phyloP scores from a whole-genome alignment of 2,329 filamentous ascomycete genomes.

The Xylaria sp. region DNA sequence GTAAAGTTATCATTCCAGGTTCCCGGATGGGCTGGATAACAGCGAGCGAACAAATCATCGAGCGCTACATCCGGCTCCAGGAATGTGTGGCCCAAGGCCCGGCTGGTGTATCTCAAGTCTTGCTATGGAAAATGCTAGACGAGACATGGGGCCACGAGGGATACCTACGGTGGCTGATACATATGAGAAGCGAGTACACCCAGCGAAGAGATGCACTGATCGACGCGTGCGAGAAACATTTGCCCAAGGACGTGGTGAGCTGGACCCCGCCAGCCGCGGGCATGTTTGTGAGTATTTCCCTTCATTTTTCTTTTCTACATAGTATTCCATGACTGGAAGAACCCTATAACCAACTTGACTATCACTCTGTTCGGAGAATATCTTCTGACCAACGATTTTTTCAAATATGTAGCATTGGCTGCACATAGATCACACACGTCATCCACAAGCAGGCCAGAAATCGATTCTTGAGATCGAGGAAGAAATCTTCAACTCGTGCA shows the following conservation, averaged over 20 bases:
- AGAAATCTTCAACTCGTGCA: slow-evolving; percentile 78
- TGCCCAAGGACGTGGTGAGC: slow-evolving; percentile 75
- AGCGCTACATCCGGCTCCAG: slow-evolving; percentile 80
- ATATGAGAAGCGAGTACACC: slow-evolving; percentile 82
- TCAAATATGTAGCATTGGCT: slow-evolving; percentile 68
- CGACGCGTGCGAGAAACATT: slow-evolving; percentile 76
- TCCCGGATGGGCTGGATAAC: slow-evolving; percentile 88
- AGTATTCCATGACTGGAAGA: background rate
- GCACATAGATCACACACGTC: slow-evolving; percentile 67
- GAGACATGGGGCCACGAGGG: slow-evolving; percentile 93
- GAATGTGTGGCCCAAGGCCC: slow-evolving; percentile 88
- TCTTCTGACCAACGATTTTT: background rate
- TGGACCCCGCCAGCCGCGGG: slow-evolving; percentile 84
- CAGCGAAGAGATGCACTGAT: slow-evolving; percentile 77
- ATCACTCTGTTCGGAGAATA: background rate
- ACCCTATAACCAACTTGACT: background rate
- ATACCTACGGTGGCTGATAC: slow-evolving; percentile 87
- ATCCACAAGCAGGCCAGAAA: slow-evolving; percentile 62
- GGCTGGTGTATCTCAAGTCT: slow-evolving; percentile 80
- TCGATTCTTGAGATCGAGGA: slow-evolving; percentile 76
- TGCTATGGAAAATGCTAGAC: slow-evolving; percentile 88
- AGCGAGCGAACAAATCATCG: slow-evolving; percentile 81
- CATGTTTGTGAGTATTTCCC: slow-evolving; percentile 81
- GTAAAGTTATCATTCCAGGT: slow-evolving; percentile 86
- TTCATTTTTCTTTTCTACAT: background rate